Evolutionary conservation across 176 grass and related monocot genomes (phyloP).

Genomic region (Canna indica): DNA sequence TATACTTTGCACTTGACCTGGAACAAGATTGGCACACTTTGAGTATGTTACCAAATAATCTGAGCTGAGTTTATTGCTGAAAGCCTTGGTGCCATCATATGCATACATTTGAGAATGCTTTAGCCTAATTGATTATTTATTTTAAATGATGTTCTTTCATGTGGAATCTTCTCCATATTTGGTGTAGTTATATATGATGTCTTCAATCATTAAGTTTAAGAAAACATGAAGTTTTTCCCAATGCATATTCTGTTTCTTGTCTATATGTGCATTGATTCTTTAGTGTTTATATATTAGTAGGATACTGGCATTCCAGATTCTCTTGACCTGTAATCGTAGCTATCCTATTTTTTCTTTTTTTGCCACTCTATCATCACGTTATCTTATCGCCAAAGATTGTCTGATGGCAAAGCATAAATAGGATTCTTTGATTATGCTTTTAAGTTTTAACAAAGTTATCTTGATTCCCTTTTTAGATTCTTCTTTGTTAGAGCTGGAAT

Average conservation of each 20-base stretch:
- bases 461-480: constrained; percentile 47
- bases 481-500: constrained; percentile 98
- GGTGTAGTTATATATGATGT: not conserved
- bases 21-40: not conserved
- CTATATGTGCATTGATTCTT: not conserved
- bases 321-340: not conserved
- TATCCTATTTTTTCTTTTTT: not conserved
- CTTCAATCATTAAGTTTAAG: not conserved
- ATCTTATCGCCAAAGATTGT: not conserved
- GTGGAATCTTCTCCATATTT: not conserved
- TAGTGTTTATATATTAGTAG: not conserved
- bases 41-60: not conserved
- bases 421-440: not conserved
- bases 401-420: not conserved
- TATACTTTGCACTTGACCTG: not conserved
- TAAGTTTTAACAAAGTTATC: not conserved
- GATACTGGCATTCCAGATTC: not conserved
- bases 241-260: not conserved
- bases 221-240: not conserved
- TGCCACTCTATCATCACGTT: not conserved
- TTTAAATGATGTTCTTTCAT: not conserved
- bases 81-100: not conserved
- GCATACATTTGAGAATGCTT: not conserved
- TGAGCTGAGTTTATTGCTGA: not conserved
- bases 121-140: too few relatives aligned